Evolutionary conservation across 352 stramenopile genomes (phyloP), one percentile per base, ranked within the genome.

Genomic region (Globisporangium echinulatum): DNA sequence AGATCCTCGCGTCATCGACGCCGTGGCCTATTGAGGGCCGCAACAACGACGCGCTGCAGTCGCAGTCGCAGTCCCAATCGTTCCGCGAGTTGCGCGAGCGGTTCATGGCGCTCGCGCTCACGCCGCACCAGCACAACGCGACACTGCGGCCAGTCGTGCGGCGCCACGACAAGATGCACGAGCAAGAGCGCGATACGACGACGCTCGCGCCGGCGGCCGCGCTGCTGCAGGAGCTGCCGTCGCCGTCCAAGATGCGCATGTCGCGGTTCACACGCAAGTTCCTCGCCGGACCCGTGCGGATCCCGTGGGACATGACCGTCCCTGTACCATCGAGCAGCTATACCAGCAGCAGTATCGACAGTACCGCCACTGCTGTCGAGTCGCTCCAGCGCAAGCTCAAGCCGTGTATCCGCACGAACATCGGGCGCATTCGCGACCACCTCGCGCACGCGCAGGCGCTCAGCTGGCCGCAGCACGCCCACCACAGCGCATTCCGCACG

Each of bases 291-390:
- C 72, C 80, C 0, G 82, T 89, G 14, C 66, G 75, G 10, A 80
- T 89, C 53, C 79, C 79, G 17, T 91, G 82, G 82, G 71, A 88
- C 54, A 71, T 88, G 67, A 91, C 77, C 0, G 71, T 87, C 5
- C 82, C 82, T 2, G 67, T 78, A 7, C 49, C 25, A 33, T 33
- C 25, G 25, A 33, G 46, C 0, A 42, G 50, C 3, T 36, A 52
- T 4, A 8, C 49, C 54, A 19, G 25, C 48, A 14, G 61, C 57
- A 39, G 6, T 55, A 65, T 50, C 52, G 51, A 15, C 5, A 61
- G 36, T 11, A 25, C n/a, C 55, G 19, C 55, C 47, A 50, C 5
- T 66, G 54, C n/a, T 15, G 46, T 8, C 37, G 56, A 78, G 36
- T 77, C 74, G 1, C 63, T 74, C 62, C 78, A 88, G 58, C 74